Evolutionary conservation across 306 rosid species (phyloP).

Genomic region (Vigna nakashimae): DNA sequence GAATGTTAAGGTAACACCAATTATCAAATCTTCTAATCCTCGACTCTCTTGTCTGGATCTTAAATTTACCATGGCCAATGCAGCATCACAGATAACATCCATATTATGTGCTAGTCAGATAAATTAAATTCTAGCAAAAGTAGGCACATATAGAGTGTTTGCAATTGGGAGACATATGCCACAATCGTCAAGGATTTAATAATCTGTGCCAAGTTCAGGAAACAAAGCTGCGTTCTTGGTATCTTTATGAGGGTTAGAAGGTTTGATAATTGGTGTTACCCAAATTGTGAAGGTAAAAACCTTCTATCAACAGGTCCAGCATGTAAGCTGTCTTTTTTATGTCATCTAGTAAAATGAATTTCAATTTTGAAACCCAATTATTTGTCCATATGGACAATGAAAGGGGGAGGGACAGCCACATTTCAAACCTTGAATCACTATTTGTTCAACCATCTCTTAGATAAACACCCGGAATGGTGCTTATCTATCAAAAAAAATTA

Average conservation of each 20-base stretch:
- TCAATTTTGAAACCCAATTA: too few relatives aligned
- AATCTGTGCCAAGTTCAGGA: neutral
- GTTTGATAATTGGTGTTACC: too few relatives aligned
- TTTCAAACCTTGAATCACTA: too few relatives aligned
- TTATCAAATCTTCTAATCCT: conserved; percentile 21
- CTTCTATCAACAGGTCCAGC: too few relatives aligned
- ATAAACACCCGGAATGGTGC: too few relatives aligned
- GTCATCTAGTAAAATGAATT: too few relatives aligned
- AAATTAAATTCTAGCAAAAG: neutral
- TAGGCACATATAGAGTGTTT: neutral
- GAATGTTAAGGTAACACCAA: neutral
- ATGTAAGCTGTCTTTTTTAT: too few relatives aligned
- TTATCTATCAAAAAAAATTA: too few relatives aligned
- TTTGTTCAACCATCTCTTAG: too few relatives aligned
- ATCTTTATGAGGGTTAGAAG: neutral
- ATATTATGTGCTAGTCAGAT: neutral
- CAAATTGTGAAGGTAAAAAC: too few relatives aligned
- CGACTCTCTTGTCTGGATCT: neutral
- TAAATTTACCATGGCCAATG: neutral
- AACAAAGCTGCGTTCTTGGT: neutral
- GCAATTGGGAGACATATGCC: neutral
- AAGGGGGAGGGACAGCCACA: too few relatives aligned
- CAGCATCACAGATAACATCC: neutral
- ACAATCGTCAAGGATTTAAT: neutral
- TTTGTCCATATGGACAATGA: too few relatives aligned